Conservation (phyloP, 2,329 filamentous ascomycete genomes). For the Beauveria rudraprayagi region DNA sequence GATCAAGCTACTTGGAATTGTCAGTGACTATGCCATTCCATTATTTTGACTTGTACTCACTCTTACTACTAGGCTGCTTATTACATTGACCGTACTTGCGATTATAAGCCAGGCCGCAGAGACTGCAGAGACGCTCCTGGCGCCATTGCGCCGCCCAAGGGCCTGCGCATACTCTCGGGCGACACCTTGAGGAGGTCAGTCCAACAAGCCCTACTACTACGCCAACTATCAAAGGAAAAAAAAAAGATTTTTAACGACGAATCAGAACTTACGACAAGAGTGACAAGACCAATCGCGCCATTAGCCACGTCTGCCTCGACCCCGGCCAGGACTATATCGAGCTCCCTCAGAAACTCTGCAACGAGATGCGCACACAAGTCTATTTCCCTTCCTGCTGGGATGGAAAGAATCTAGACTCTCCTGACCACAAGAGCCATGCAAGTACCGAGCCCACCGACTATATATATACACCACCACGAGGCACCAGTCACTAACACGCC, state of each 20-base stretch:
- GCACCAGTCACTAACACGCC: not conserved
- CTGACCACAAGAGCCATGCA: conserved; percentile 49
- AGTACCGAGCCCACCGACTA: not conserved
- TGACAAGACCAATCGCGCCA: conserved; percentile 39
- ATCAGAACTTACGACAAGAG: conserved; percentile 32
- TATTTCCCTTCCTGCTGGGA: conserved; percentile 58
- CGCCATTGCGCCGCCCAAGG: conserved; percentile 51
- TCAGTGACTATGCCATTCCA: conserved; percentile 10
- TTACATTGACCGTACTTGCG: conserved; percentile 21
- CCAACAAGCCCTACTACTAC: not conserved
- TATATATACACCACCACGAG: not conserved
- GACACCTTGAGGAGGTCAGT: conserved; percentile 38
- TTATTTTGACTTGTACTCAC: not conserved
- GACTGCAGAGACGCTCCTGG: conserved; percentile 15
- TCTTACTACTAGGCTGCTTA: conserved; percentile 17
- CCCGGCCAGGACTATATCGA: conserved; percentile 36
- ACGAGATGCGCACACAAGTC: conserved; percentile 44
- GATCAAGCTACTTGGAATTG: conserved; percentile 23
- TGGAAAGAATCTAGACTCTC: conserved; percentile 45
- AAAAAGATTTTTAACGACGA: not conserved
- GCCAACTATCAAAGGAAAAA: not conserved
- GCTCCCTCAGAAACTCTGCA: conserved; percentile 48
- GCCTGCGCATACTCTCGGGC: conserved; percentile 60
- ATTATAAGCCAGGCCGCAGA: conserved; percentile 18
- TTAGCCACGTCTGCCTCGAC: conserved; percentile 49